Conservation (phyloP, 2,329 filamentous ascomycete species). For the Stachybotrys elegans region DNA sequence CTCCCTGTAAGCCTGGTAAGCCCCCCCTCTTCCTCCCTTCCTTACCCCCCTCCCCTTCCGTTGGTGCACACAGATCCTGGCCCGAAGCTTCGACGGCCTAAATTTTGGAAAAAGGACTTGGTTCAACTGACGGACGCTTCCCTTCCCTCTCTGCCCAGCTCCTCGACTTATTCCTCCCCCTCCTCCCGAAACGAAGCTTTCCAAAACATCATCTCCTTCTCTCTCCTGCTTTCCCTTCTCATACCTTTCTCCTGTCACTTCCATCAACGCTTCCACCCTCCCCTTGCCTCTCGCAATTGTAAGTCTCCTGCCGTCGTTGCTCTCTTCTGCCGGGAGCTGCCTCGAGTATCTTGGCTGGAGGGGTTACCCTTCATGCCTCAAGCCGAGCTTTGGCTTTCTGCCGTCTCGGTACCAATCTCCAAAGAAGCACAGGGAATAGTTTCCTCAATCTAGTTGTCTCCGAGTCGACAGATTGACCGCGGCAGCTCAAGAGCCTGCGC, state of each 20-base stretch:
- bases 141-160: conserved; percentile 8
- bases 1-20: not conserved
- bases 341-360: too few relatives aligned
- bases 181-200: conserved; percentile 10
- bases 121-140: conserved; percentile 16
- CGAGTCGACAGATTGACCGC: too few relatives aligned
- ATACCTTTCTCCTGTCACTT: conserved; percentile 5
- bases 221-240: conserved; percentile 10
- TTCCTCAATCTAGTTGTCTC: too few relatives aligned
- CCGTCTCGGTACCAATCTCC: too few relatives aligned
- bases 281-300: conserved; percentile 2
- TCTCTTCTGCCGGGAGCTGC: not conserved
- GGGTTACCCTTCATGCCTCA: too few relatives aligned
- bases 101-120: conserved; percentile 19
- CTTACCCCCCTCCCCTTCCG: conserved; percentile 7
- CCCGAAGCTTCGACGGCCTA: conserved; percentile 18
- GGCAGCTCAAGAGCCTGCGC: too few relatives aligned
- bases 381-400: too few relatives aligned
- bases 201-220: conserved; percentile 15
- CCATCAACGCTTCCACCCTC: conserved; percentile 10
- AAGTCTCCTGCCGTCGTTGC: not conserved
- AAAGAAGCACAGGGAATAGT: too few relatives aligned
- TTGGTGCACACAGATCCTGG: conserved; percentile 17
- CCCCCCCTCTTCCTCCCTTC: conserved; percentile 6
- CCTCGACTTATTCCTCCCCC: conserved; percentile 14